Evolutionary conservation across 108 stramenopile genomes (phyloP).

Genomic region (Schizochytrium sp.): DNA sequence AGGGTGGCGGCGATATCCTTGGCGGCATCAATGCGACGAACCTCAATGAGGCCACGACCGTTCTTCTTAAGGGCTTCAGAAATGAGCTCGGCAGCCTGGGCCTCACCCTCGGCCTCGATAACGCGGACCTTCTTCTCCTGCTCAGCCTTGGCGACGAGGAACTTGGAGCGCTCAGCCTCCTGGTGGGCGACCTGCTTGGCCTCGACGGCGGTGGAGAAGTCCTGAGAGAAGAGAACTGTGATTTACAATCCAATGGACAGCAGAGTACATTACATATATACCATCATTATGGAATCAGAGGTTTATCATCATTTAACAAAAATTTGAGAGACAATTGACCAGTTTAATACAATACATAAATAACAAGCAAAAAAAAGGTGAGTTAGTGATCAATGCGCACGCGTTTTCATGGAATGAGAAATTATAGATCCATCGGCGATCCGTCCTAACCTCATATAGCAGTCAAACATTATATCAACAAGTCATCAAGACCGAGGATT

Average conservation of each 20-base stretch:
- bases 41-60: constrained; percentile 96
- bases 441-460: too few relatives aligned
- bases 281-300: too few relatives aligned
- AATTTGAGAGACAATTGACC: too few relatives aligned
- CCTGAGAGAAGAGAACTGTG: constrained; percentile 96
- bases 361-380: too few relatives aligned
- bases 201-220: constrained; percentile 99
- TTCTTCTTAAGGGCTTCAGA: constrained; percentile 95
- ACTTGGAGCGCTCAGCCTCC: constrained; percentile 98
- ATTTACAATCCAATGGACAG: constrained; percentile 67
- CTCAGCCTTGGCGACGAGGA: constrained; percentile 93
- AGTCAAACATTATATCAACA: too few relatives aligned
- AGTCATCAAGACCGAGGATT: too few relatives aligned
- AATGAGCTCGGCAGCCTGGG: constrained; percentile 95
- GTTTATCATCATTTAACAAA: too few relatives aligned
- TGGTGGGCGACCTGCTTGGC: constrained; percentile 99
- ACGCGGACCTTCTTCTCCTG: constrained; percentile 97
- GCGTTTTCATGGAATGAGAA: too few relatives aligned
- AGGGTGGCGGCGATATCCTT: constrained; percentile 97
- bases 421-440: too few relatives aligned
- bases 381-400: too few relatives aligned
- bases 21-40: constrained; percentile 98
- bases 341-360: too few relatives aligned
- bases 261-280: too few relatives aligned
- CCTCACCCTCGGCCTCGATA: constrained; percentile 98